Evolutionary conservation across 2,329 filamentous ascomycete genomes (phyloP), one percentile per base, ranked within the genome.

Genomic region (Colletotrichum sp.): DNA sequence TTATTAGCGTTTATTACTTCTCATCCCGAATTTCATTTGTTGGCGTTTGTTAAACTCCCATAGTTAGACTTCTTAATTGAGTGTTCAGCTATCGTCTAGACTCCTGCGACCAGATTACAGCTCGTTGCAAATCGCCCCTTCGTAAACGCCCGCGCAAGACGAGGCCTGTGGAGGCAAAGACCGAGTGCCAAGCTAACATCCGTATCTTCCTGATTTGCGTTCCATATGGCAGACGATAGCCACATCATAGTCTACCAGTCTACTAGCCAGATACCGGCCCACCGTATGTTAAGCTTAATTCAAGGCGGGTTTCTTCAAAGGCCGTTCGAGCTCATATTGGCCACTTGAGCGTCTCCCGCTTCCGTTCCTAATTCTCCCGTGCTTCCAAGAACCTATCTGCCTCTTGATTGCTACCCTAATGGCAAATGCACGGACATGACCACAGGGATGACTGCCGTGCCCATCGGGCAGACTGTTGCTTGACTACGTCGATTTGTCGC

Each of bases 11-110:
- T 26, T 24, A 6, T 16, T 16, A 1, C 1, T n/a, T 18, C 16
- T 59, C 4, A 9, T 59, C 7, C 3, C 13, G 4, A 14, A 0
- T 12, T 8, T 24, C 13, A 13, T 59, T 59, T 59, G 0, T 28
- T 28, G 13, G 9, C 6, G 14, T 28, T 59, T 18, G 13, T 59
- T 4, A 5, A 14, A 8, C 4, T 28, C 9, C 9, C 3, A 18
- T 28, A 24, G 5, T 28, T 59, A 59, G 10, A 21, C n/a, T 21
- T 52, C n/a, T 13, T 21, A 21, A 52, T 52, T 21, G 43, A 52
- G 43, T 7, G n/a, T 21, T 12, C 43, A 13, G 6, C n/a, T 52
- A 21, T 24, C 6, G 6, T 13, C 10, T 1, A 13, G 6, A 13
- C 10, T 52, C n/a, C n/a, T 21, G 10, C 10, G 2, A 7, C 6